These are phyloP conservation scores for cucumber (Cucumis sativus) DNA, from an alignment of 306 rosid genomes.

Conservation along the genomic window Cucumber_9930_V3 NC_026656.2:9436501-9437000, in stretches of 20 bases:
- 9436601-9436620: neutral
- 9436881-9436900: constrained; percentile 82
- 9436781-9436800: neutral
- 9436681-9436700: neutral
- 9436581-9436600: neutral
- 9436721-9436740: neutral
- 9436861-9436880: no score
- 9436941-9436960: neutral
- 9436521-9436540: constrained; percentile 76
- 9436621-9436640: neutral
- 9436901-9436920: constrained; percentile 66
- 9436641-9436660: neutral
- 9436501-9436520: constrained; percentile 73
- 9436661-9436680: neutral
- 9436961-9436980: neutral
- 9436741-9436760: neutral
- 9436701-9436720: neutral
- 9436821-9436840: neutral
- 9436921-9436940: constrained; percentile 1
- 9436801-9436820: neutral
- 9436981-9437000: neutral
- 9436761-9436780: neutral
- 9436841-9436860: neutral
- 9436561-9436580: constrained; percentile 23
- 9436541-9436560: constrained; percentile 84